Percentiles rank a stretch among this genome's conserved stretches.
Evolutionary conservation across 768 basidiomycete species (phyloP).

Genomic region (Megacollybia marginata): DNA sequence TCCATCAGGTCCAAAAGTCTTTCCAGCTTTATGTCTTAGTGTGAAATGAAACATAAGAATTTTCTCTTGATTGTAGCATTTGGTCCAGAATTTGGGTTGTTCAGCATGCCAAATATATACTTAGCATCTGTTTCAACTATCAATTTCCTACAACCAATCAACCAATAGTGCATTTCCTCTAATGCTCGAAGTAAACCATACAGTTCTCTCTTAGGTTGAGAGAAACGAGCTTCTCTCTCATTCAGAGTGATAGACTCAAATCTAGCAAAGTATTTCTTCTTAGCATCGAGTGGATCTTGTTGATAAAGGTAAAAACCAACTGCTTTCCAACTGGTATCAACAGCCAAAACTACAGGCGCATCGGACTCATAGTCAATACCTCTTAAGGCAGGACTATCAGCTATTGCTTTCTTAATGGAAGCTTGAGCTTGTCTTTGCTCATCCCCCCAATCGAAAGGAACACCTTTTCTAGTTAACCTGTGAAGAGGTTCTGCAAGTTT

Average conservation of each 20-base stretch:
- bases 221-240: constrained; percentile 22
- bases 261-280: constrained; percentile 2
- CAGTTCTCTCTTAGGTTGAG: constrained; percentile 31
- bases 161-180: too few species aligned
- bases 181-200: constrained; percentile 26
- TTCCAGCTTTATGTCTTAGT: constrained; percentile 22
- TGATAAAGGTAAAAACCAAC: constrained; percentile 14
- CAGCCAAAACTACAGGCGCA: constrained; percentile 19
- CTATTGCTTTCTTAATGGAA: constrained; percentile 12
- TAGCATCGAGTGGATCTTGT: constrained; percentile 9
- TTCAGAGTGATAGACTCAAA: constrained; percentile 29
- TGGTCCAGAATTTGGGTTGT: constrained; percentile 27
- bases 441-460: constrained; percentile 35
- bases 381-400: constrained; percentile 14
- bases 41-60: constrained; percentile 30
- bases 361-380: constrained; percentile 29
- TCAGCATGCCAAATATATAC: constrained; percentile 37
- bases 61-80: constrained; percentile 29
- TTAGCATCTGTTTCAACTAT: constrained; percentile 30
- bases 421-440: constrained; percentile 5
- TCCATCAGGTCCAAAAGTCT: constrained; percentile 26
- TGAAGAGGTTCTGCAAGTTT: not conserved
- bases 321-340: constrained; percentile 21
- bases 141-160: too few species aligned
- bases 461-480: not conserved